Conservation (phyloP, 2,329 filamentous ascomycete genomes). For the Aspergillus hiratsukae region DNA sequence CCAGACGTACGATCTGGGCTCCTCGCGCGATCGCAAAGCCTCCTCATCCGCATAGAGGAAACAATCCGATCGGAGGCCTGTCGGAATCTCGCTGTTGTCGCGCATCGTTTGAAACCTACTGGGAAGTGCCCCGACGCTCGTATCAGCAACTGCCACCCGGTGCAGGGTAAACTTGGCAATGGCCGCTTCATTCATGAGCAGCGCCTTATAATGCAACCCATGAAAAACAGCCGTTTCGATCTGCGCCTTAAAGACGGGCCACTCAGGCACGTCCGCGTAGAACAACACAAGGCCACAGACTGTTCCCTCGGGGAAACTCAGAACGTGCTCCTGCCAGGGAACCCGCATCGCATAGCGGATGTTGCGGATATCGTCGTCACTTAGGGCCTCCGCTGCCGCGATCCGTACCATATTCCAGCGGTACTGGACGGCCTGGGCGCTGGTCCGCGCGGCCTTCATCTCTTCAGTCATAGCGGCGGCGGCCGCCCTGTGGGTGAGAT, state of each 20-base stretch:
- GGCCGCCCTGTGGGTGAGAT: slow-evolving; percentile 8
- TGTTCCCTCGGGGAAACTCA: not conserved
- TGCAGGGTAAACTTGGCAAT: slow-evolving; percentile 6
- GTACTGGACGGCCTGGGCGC: slow-evolving; percentile 1
- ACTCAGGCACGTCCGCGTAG: not conserved
- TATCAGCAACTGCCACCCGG: slow-evolving; percentile 5
- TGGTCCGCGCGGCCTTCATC: slow-evolving; percentile 3
- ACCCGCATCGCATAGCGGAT: slow-evolving; percentile 7
- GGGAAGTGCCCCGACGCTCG: slow-evolving; percentile 1
- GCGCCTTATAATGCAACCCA: slow-evolving; percentile 4
- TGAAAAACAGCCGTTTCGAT: slow-evolving; percentile 10
- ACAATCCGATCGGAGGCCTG: slow-evolving; percentile 6
- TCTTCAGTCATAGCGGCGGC: slow-evolving; percentile 9
- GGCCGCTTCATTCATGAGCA: slow-evolving; percentile 7
- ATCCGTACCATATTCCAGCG: not conserved
- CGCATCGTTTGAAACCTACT: slow-evolving; percentile 4
- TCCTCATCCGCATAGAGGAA: slow-evolving; percentile 11
- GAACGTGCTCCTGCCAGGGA: slow-evolving; percentile 11
- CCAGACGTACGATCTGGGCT: slow-evolving; percentile 11
- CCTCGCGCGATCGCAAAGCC: slow-evolving; percentile 4
- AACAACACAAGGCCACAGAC: slow-evolving; percentile 11
- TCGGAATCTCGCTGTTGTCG: not conserved
- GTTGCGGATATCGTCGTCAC: slow-evolving; percentile 7
- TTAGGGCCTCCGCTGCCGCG: slow-evolving; percentile 4
- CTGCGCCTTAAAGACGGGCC: not conserved